Base-by-base conservation (phyloP, 2,329 filamentous ascomycete species). In the Stagonosporopsis vannaccii region DNA sequence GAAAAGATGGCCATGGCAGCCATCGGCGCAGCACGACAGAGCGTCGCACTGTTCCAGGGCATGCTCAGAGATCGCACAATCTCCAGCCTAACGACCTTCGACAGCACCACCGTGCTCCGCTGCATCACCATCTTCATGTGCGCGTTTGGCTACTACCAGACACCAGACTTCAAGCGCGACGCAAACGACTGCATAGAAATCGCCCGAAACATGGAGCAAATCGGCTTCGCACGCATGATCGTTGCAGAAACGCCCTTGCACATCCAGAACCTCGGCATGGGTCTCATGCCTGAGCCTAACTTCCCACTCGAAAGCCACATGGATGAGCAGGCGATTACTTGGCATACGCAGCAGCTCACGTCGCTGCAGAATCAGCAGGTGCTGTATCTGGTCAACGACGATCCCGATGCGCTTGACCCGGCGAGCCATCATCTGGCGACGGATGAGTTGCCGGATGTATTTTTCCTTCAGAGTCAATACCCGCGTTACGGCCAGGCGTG, bases 221-320 rank as follows among this genome's bases (percentile, higher is more conserved):
- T 75, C 41, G 74, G 74, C 0, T 76, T 75, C 42, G 67, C 66
- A 35, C 72, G 71, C 36, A 72, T 73, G 67, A 70, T 74, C 2
- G 58, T 70, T 3, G 67, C 70, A 36, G 74, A 76, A 45, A 73
- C 71, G 15, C 69, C 71, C 2, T 49, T 69, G 15, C 70, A 72
- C 23, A 61, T 76, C 9, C 58, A 61, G 8, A 71, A 72, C 44
- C 56, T 75, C 0, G 73, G 70, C 4, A 70, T 76, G 39, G 13
- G 37, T 26, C 23, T 28, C 6, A 28, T 59, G 33, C n/a, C 52
- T 49, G 13, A 32, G 42, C 22, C 25, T 46, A 12, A 54, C 50
- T 45, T 43, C 37, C 8, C 47, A 3, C 28, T 23, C 3, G 36
- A 47, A 8, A 42, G 28, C 30, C 17, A 41, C 15, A 17, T 45